These are phyloP conservation scores for Striga hermonthica DNA, from an alignment of 305 asterid genomes.

Conservation along the genomic window DNA sequence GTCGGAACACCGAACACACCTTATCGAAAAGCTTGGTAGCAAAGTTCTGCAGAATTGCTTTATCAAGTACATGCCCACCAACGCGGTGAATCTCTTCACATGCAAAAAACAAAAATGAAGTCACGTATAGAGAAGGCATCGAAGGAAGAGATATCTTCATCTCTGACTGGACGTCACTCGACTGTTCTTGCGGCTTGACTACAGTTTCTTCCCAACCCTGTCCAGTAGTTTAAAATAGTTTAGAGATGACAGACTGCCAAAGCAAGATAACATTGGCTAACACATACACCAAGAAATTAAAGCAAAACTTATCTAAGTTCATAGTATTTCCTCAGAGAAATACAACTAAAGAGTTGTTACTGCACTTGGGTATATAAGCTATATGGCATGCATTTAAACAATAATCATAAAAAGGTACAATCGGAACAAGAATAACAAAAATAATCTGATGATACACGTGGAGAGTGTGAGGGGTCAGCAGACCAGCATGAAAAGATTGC, in stretches of 20 bases:
- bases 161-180: constrained; percentile 69
- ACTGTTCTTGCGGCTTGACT: constrained; percentile 80
- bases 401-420: constrained; percentile 13
- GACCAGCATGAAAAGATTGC: constrained; percentile 21
- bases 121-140: constrained; percentile 82
- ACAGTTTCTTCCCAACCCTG: constrained; percentile 99
- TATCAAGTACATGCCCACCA: constrained; percentile 97
- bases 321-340: constrained; percentile 15
- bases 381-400: constrained; percentile 12
- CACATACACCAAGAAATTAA: constrained; percentile 25
- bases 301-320: constrained; percentile 25
- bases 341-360: constrained; percentile 21
- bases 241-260: constrained; percentile 25
- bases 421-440: constrained; percentile 12
- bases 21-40: constrained; percentile 69
- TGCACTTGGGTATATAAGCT: constrained; percentile 20
- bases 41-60: constrained; percentile 74
- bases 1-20: constrained; percentile 51
- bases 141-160: constrained; percentile 93
- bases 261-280: constrained; percentile 16
- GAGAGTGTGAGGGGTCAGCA: constrained; percentile 7
- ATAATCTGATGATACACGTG: constrained; percentile 13
- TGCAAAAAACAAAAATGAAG: constrained; percentile 75
- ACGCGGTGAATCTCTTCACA: constrained; percentile 95
- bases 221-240: constrained; percentile 32